These are phyloP conservation scores for Jacaranda copaia DNA, from an alignment of 257 asterid genomes.

Conservation along the genomic window DNA sequence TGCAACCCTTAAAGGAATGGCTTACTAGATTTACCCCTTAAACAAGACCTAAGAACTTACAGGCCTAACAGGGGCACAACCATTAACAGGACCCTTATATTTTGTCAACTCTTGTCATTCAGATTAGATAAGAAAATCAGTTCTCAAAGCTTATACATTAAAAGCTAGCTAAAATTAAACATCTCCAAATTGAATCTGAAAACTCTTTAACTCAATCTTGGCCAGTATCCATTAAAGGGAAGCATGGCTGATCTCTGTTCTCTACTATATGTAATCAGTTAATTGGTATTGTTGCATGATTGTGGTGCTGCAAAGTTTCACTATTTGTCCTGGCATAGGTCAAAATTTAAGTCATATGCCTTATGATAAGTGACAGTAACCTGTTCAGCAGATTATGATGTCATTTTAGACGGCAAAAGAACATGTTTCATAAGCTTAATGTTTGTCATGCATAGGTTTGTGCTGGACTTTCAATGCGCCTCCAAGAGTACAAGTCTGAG, in stretches of 20 bases:
- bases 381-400: conserved; percentile 24
- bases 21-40: neutral
- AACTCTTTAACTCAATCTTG: neutral
- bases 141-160: neutral
- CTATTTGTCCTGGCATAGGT: neutral
- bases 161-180: neutral
- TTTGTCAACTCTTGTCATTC: neutral
- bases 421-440: neutral
- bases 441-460: conserved; percentile 71
- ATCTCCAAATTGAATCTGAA: neutral
- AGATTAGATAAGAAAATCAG: neutral
- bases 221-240: neutral
- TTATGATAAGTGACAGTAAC: neutral
- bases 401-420: conserved; percentile 29
- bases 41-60: neutral
- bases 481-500: conserved; percentile 98
- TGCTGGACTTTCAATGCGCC: conserved; percentile 99
- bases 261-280: conserved; percentile 13
- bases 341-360: conserved; percentile 9
- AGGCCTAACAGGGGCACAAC: neutral
- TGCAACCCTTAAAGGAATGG: neutral
- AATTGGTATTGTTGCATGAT: conserved; percentile 17
- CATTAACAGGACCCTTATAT: neutral
- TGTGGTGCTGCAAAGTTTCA: conserved; percentile 8
- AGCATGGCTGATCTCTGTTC: conserved; percentile 13